Evolutionary conservation across 192 early-diverging fungal species (phyloP).

Genomic region (Dissophora ornata): DNA sequence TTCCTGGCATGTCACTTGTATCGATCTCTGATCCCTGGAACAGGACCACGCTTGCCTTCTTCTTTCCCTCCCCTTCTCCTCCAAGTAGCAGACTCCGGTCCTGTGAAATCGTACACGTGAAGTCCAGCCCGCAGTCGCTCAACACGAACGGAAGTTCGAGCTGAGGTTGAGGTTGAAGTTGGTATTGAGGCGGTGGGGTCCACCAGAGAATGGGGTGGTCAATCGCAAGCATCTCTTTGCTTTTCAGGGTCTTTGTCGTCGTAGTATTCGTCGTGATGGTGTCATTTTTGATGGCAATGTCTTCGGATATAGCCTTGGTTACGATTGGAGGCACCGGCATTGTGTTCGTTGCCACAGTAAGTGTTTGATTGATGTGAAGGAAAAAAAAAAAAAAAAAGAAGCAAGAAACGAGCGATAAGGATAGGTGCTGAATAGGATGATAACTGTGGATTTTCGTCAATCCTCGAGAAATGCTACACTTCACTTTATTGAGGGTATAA

Average conservation of each 20-base stretch:
- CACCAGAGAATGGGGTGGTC: conserved; percentile 31
- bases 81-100: not conserved
- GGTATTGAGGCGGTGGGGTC: not conserved
- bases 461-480: no score
- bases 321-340: not conserved
- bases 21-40: conserved; percentile 3
- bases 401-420: no score
- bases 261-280: not conserved
- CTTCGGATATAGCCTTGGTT: not conserved
- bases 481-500: no score
- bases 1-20: conserved; percentile 1
- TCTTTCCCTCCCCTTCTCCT: no score
- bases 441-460: no score
- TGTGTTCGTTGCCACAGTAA: no score
- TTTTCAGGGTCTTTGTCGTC: not conserved
- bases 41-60: conserved; percentile 1
- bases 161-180: not conserved
- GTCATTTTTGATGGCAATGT: not conserved
- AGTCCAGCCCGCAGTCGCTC: conserved; percentile 17
- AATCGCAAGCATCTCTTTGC: conserved; percentile 17
- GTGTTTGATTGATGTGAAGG: no score
- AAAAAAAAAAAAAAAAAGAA: no score
- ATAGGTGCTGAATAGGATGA: no score
- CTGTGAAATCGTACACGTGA: conserved; percentile 14
- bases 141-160: not conserved